Evolutionary conservation across 2,329 filamentous ascomycete genomes (phyloP).

Genomic region (Chrysosporium keratinophilum): DNA sequence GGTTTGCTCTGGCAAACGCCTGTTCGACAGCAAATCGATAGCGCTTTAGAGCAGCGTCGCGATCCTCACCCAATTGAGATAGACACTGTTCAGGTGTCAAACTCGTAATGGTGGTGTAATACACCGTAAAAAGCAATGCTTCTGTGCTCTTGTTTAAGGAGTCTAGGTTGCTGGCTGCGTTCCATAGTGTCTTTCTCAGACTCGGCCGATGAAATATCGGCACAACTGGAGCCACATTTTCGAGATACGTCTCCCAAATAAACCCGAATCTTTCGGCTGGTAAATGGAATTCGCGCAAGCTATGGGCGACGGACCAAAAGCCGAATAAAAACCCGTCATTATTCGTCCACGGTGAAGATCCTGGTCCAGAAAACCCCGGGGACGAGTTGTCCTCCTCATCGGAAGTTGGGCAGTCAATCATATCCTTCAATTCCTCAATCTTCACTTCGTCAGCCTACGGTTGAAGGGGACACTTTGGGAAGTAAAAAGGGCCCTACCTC

Average conservation of each 20-base stretch:
- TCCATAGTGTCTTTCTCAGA: conserved; percentile 42
- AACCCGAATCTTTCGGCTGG: conserved; percentile 40
- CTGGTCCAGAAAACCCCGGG: conserved; percentile 33
- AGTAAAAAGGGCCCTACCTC: conserved; percentile 36
- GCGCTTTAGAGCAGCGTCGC: conserved; percentile 39
- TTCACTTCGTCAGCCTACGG: conserved; percentile 18
- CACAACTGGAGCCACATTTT: conserved; percentile 52
- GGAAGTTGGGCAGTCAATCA: conserved; percentile 48
- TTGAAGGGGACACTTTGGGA: background rate
- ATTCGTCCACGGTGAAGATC: conserved; percentile 29
- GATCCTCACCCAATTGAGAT: conserved; percentile 43
- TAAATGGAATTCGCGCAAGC: conserved; percentile 49
- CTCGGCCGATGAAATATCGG: conserved; percentile 51
- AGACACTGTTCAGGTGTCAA: conserved; percentile 35
- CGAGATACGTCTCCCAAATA: conserved; percentile 50
- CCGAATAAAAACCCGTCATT: conserved; percentile 54
- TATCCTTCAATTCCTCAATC: conserved; percentile 53
- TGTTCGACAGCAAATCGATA: conserved; percentile 57
- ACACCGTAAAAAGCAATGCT: conserved; percentile 52
- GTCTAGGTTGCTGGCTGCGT: conserved; percentile 42
- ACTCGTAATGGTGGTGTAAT: conserved; percentile 45
- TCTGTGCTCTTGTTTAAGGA: conserved; percentile 45
- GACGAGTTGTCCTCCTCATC: conserved; percentile 47
- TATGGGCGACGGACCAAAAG: conserved; percentile 47
- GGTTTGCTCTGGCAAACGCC: conserved; percentile 51